These are phyloP conservation scores for Plasmodium knowlesi DNA, from an alignment of 169 alveolate genomes.

Conservation along the genomic window DNA sequence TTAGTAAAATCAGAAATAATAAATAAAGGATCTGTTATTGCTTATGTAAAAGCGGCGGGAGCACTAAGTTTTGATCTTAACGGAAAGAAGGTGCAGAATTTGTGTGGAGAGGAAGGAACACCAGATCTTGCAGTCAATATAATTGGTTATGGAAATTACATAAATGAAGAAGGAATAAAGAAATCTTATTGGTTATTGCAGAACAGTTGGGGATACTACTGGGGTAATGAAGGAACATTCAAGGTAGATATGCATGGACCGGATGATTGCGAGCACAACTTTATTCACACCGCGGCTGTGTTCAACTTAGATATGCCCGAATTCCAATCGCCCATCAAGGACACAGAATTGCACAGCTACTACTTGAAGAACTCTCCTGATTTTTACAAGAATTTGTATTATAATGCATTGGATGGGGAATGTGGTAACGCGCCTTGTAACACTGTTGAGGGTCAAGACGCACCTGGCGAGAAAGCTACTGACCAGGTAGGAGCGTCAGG, in stretches of 20 bases:
- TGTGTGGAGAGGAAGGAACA: constrained; percentile 20
- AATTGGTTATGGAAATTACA: constrained; percentile 64
- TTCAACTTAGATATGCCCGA: not conserved
- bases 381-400: constrained; percentile 19
- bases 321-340: not conserved
- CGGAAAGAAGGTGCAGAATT: constrained; percentile 37
- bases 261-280: not conserved
- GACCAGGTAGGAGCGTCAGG: too few relatives aligned
- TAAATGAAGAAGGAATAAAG: not conserved
- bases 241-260: constrained; percentile 51
- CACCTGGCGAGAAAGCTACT: too few relatives aligned
- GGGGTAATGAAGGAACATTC: constrained; percentile 42
- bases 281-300: constrained; percentile 17
- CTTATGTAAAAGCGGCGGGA: constrained; percentile 22
- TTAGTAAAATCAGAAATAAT: constrained; percentile 24
- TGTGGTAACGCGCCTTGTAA: not conserved
- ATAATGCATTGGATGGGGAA: not conserved
- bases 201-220: constrained; percentile 57
- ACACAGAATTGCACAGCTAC: not conserved
- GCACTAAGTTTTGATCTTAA: constrained; percentile 35
- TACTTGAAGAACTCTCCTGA: constrained; percentile 21
- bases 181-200: constrained; percentile 34
- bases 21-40: constrained; percentile 61
- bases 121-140: constrained; percentile 55
- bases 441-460: not conserved